Conservation (phyloP, 2,329 filamentous ascomycete species). For the Scedosporium boydii region DNA sequence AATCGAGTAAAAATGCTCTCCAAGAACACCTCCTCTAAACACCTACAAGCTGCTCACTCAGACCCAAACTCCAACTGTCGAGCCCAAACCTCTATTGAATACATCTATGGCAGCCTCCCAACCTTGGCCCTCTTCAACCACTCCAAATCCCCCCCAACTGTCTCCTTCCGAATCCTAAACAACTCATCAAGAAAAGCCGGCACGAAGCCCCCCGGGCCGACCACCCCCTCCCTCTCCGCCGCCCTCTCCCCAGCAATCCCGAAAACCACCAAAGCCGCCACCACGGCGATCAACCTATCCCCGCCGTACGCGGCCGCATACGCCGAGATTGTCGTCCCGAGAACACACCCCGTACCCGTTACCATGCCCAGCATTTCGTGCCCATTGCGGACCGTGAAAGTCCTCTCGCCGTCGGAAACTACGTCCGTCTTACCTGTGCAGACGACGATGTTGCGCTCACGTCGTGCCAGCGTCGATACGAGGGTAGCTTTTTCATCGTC, state of each 20-base stretch:
- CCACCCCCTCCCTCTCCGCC: conserved; percentile 54
- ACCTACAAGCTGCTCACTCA: too few species aligned
- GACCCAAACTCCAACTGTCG: neutral
- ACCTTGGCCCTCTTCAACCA: conserved; percentile 48
- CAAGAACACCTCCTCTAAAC: too few species aligned
- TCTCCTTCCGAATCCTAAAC: conserved; percentile 38
- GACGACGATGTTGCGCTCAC: conserved; percentile 62
- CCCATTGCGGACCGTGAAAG: conserved; percentile 65
- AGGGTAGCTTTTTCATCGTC: conserved; percentile 45
- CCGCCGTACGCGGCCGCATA: conserved; percentile 47
- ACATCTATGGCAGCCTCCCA: conserved; percentile 22
- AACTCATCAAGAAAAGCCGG: conserved; percentile 74
- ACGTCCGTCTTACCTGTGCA: conserved; percentile 74
- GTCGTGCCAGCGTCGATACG: conserved; percentile 55
- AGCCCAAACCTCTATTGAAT: neutral
- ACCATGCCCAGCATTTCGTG: conserved; percentile 60
- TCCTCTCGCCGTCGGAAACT: conserved; percentile 62
- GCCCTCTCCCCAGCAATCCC: conserved; percentile 63
- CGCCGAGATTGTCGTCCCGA: conserved; percentile 73
- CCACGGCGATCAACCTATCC: conserved; percentile 61
- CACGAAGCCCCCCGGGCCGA: conserved; percentile 78
- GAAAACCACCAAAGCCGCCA: conserved; percentile 68
- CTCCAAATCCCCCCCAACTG: conserved; percentile 31
- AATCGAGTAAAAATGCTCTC: too few species aligned
- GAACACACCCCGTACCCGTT: conserved; percentile 75